A percentile compares a stretch with the other conserved stretches of the same genome.
Conservation (phyloP, 2,329 filamentous ascomycete genomes). For the Colletotrichum horii region DNA sequence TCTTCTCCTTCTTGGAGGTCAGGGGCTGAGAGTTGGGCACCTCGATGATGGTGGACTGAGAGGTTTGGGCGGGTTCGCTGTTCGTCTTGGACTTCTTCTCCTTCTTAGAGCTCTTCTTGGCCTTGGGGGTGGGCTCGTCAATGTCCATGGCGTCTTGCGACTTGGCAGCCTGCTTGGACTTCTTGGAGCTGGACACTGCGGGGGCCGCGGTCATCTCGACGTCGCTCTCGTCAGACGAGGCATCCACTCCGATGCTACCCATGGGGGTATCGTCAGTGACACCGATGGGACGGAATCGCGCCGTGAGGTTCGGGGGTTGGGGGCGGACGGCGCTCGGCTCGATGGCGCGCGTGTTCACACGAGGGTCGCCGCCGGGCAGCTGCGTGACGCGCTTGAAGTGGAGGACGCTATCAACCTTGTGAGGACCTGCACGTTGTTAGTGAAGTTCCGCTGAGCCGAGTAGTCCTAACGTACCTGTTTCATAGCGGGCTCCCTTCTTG, state of each 20-base stretch:
- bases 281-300: slow-evolving; percentile 72
- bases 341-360: slow-evolving; percentile 40
- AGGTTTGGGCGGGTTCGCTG: background rate
- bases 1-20: slow-evolving; percentile 32
- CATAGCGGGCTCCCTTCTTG: slow-evolving; percentile 58
- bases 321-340: slow-evolving; percentile 57
- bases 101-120: slow-evolving; percentile 28
- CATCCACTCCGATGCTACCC: slow-evolving; percentile 45
- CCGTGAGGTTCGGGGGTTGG: slow-evolving; percentile 71
- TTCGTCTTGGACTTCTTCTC: slow-evolving; percentile 34
- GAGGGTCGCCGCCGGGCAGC: slow-evolving; percentile 48
- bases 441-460: background rate
- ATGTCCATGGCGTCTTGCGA: slow-evolving; percentile 26
- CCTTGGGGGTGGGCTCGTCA: slow-evolving; percentile 22
- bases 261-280: slow-evolving; percentile 38
- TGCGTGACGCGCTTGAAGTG: slow-evolving; percentile 69
- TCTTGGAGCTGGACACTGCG: slow-evolving; percentile 31
- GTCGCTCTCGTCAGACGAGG: slow-evolving; percentile 47
- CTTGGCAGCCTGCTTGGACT: slow-evolving; percentile 36
- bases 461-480: slow-evolving; percentile 49
- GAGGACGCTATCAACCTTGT: slow-evolving; percentile 62
- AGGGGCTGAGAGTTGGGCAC: slow-evolving; percentile 21
- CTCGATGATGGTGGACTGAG: slow-evolving; percentile 7
- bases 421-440: slow-evolving; percentile 29
- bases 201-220: slow-evolving; percentile 49